Evolutionary conservation across 306 rosid species (phyloP), one percentile per base, ranked within the genome.

Genomic region (Sechiopsis laciniata): DNA sequence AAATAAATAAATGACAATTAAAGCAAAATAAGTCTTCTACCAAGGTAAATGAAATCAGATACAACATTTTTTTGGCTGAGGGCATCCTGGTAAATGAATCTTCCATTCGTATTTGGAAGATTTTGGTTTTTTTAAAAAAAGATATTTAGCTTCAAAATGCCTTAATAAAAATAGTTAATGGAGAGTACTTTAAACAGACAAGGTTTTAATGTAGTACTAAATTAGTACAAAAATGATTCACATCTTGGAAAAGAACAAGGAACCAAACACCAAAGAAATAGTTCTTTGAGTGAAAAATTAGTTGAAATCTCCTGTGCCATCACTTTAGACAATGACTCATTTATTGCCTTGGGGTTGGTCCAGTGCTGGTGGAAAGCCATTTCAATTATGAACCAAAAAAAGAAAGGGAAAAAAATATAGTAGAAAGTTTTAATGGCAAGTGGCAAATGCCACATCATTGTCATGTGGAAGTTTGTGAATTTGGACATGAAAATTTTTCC

Each of bases 301-400:
- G 37, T 32, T 32, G 11, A 67, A 67, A 19, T 63, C 24, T 8
- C 70, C 51, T 16, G 8, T 62, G 70, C 32, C 71, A 69, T 22
- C 58, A 22, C 58, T 46, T 71, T 9, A 32, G 61, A 51, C 16
- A 71, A 51, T 14, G 45, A 53, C 74, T 15, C 61, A 15, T 71
- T 42, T 21, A 16, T 71, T 19, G 56, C 20, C 37, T 52, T 71
- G 60, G 74, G 71, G 71, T 62, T 63, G 70, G 21, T 63, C 70
- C 70, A 35, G 8, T 63, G 12, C 70, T 35, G 71, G 11, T 52
- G 24, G 74, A 70, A 58, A 51, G 21, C 48, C 74, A 14, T 14
- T 0, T 52, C 9, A 68, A 42, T 68, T 5, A 2, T 40, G 56
- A n/a, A 45, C 56, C 19, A 32, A 20, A 6, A 46, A 66, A 45